Evolutionary conservation across 1,139 yeast species (phyloP), one percentile per base, ranked within the genome.

Genomic region (Protomyces inouyei): DNA sequence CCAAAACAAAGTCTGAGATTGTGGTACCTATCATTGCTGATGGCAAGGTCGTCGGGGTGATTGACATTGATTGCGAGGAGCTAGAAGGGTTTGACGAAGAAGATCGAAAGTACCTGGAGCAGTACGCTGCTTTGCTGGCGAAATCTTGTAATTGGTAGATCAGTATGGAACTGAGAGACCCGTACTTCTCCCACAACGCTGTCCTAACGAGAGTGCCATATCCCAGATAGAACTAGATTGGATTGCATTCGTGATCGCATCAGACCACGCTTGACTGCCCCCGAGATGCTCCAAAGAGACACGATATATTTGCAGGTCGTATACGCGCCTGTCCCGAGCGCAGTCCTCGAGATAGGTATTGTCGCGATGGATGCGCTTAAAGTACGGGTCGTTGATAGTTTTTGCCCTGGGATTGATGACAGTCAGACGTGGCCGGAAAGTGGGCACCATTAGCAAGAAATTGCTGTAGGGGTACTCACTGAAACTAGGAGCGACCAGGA

Each of bases 31-130:
- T 93, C 5, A 66, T 69, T 2, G 73, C 75, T 10, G 60, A 52
- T 12, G 83, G 80, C 2, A 70, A 72, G 25, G 76, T 84, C 0
- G 72, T 82, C 16, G 98, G 92, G 1, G 97, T 93, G 5, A 79
- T 93, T 65, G 98, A 93, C 73, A 81, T 93, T 60, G 98, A 93
- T 74, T 89, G 96, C 73, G 75, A 84, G 65, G 82, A 77, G 8
- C 73, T 77, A 60, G 72, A 79, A 8, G 96, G 92, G 0, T 92
- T 92, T 73, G 85, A 82, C 70, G 83, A 82, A 48, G 72, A 73
- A 1, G 98, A 93, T 72, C 76, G 78, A 68, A 69, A 77, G 65
- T 81, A 78, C 69, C 78, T 93, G 69, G 95, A 88, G 72, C 70
- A 76, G 64, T 77, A 92, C 66, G 89, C 86, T 0, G 68, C 67